Conservation (phyloP, 2,329 filamentous ascomycete species). For the Pseudodiploospora longispora region DNA sequence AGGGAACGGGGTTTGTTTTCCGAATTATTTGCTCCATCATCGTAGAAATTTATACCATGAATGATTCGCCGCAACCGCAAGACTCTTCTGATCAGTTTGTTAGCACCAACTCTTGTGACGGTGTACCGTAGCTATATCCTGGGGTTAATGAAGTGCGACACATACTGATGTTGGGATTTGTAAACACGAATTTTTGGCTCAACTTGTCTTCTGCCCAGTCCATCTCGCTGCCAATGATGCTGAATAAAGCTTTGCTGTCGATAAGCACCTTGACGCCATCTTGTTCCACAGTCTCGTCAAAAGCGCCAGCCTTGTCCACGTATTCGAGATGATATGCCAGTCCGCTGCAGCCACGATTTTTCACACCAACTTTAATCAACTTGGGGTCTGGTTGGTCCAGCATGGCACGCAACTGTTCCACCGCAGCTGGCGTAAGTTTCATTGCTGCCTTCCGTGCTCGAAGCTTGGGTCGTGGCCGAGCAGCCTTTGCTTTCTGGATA, state of each 20-base stretch:
- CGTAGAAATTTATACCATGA: slow-evolving; percentile 57
- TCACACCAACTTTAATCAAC: slow-evolving; percentile 88
- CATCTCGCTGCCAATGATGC: slow-evolving; percentile 98
- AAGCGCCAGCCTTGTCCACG: slow-evolving; percentile 78
- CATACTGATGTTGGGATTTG: slow-evolving; percentile 97
- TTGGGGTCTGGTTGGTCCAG: slow-evolving; percentile 83
- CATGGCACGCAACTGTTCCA: slow-evolving; percentile 67
- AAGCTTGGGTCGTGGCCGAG: slow-evolving; percentile 27
- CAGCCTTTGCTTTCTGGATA: slow-evolving; percentile 56
- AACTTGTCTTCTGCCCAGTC: slow-evolving; percentile 97
- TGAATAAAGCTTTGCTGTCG: slow-evolving; percentile 94
- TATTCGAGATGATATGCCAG: slow-evolving; percentile 91
- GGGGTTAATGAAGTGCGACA: slow-evolving; percentile 16
- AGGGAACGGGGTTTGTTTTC: too few species aligned
- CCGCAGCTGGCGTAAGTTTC: slow-evolving; percentile 71
- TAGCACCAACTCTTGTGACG: slow-evolving; percentile 1
- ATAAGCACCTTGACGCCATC: slow-evolving; percentile 94
- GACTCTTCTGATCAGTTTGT: slow-evolving; percentile 63
- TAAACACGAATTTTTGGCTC: slow-evolving; percentile 85
- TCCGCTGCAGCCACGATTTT: slow-evolving; percentile 88
- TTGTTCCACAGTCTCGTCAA: slow-evolving; percentile 91
- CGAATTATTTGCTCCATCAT: neutral
- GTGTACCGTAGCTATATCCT: neutral
- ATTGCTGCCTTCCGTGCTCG: slow-evolving; percentile 82
- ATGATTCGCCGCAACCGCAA: slow-evolving; percentile 94